Base-by-base conservation (phyloP, 164 flowering plant genomes). In the Platanus orientalis region DNA sequence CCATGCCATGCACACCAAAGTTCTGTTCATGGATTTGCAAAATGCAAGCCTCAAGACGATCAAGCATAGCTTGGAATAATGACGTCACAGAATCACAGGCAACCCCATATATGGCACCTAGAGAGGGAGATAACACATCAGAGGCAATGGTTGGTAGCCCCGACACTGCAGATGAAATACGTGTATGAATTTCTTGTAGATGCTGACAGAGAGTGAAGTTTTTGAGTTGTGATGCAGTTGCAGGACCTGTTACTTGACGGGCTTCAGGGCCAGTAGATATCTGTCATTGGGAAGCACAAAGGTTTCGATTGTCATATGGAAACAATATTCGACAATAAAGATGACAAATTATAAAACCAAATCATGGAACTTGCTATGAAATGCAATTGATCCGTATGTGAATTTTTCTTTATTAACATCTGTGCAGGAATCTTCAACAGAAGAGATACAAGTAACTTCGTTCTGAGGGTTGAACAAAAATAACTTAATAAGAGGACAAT, bases 251-350 rank as follows among this genome's bases (percentile, higher is more conserved):
- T 45, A 94, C 79, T 77, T 94, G 98, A 32, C 97, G 92, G 40
- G 97, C 90, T 67, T 94, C 98, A 40, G 90, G 91, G 49, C 98
- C 98, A 39, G 97, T 74, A 16, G 97, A 88, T 69, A 89, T 86
- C 98, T 94, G 86, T 63, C 69, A 73, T 67, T 14, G 26, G 40
- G 29, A 68, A 34, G 61, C 48, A 70, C 14, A 28, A 39, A 16
- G 9, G 6, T 9, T 32, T 48, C 26, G 25, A 45, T n/a, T 20
- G 19, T 23, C 20, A 58, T 16, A 44, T 39, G 11, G 16, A 40
- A 10, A 58, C 25, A 52, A 52, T 11, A n/a, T 21, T 47, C n/a
- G n/a, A 55, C 10, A 3, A 36, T 1, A 53, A 21, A 24, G 24
- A 21, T n/a, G n/a, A n/a, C n/a, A n/a, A n/a, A n/a, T n/a, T n/a